Conservation (phyloP, 23 red algal species). For the Gracilaria domingensis region DNA sequence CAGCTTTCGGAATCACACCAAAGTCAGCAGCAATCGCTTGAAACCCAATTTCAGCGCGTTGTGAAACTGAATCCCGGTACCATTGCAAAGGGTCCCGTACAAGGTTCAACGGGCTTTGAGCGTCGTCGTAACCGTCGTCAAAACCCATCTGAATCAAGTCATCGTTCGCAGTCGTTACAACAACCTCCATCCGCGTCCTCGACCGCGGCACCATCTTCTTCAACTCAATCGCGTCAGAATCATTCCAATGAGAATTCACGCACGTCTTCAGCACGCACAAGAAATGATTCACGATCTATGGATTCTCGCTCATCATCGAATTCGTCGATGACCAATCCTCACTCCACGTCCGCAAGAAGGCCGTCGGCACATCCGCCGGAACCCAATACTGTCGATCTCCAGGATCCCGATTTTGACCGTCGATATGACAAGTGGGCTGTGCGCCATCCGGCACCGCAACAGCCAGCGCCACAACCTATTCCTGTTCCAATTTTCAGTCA, state of each 20-base stretch:
- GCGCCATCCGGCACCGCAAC: conserved; percentile 13
- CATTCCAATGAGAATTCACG: background rate
- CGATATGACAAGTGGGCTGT: conserved; percentile 67
- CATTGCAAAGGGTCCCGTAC: conserved; percentile 53
- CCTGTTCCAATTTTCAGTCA: conserved; percentile 60
- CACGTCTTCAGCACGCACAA: background rate
- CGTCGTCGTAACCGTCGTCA: conserved; percentile 62
- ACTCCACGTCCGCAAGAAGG: background rate
- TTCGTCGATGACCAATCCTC: background rate
- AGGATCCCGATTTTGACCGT: conserved; percentile 76
- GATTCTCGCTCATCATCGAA: conserved; percentile 13
- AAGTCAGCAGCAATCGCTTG: background rate
- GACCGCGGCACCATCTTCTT: background rate
- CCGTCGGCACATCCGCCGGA: background rate
- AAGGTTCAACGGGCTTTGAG: conserved; percentile 49
- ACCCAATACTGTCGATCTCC: conserved; percentile 20
- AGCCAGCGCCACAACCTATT: conserved; percentile 28
- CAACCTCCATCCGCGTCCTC: background rate
- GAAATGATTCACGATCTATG: conserved; percentile 1
- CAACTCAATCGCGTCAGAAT: background rate
- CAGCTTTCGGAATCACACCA: background rate
- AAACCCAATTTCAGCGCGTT: conserved; percentile 2
- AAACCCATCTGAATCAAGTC: background rate
- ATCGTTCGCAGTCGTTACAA: background rate
- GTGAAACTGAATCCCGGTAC: background rate